phyloP scores from a whole-genome alignment of 2,329 filamentous ascomycete species.

The Aureobasidium pullulans region DNA sequence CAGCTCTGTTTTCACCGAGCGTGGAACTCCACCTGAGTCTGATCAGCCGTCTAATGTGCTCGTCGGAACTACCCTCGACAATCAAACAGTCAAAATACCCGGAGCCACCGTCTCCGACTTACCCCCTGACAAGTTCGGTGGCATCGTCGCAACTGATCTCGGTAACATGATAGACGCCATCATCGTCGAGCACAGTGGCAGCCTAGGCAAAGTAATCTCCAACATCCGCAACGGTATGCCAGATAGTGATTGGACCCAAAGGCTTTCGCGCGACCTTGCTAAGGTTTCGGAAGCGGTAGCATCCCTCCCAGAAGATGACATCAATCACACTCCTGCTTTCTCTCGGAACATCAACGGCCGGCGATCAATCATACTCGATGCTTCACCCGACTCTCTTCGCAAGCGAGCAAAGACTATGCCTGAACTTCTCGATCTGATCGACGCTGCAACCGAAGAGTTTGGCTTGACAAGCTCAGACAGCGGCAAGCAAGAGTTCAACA shows the following conservation, averaged over 20 bases:
- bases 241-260: constrained; percentile 18
- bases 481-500: neutral
- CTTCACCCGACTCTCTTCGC: constrained; percentile 20
- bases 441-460: constrained; percentile 30
- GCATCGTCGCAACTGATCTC: constrained; percentile 27
- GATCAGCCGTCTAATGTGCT: constrained; percentile 10
- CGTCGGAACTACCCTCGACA: constrained; percentile 14
- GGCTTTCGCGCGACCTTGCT: constrained; percentile 22
- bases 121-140: constrained; percentile 19
- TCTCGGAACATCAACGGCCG: constrained; percentile 2
- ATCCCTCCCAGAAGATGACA: constrained; percentile 20
- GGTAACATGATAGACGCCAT: constrained; percentile 33
- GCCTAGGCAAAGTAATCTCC: constrained; percentile 33
- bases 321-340: constrained; percentile 15
- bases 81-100: constrained; percentile 15
- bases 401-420: constrained; percentile 26
- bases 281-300: constrained; percentile 21
- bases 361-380: constrained; percentile 24
- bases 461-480: constrained; percentile 17
- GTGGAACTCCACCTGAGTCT: constrained; percentile 10
- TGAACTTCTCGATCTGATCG: constrained; percentile 30
- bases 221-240: constrained; percentile 26
- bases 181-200: constrained; percentile 33
- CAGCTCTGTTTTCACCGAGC: constrained; percentile 13
- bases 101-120: constrained; percentile 13